Base-by-base conservation (phyloP, 1,284 basidiomycete genomes). In the Cryptococcus sp. region DNA sequence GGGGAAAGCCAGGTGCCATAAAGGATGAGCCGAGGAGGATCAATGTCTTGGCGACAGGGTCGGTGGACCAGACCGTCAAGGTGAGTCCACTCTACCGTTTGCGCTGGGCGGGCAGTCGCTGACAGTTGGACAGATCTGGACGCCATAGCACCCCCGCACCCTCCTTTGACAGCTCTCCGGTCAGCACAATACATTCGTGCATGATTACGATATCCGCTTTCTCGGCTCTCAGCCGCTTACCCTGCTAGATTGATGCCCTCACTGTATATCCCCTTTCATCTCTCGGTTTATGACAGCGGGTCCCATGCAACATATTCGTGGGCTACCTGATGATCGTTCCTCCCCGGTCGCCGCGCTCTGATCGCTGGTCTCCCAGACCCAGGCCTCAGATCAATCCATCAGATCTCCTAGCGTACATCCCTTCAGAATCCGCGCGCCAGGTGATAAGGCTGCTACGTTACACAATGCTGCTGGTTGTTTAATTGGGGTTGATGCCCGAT, bases 1-100 rank as follows among this genome's bases (percentile, higher is more conserved):
- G 61, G 52, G 55, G 65, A 44, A 57, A 59, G 21, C 57, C 45
- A 72, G 78, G 50, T 51, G 33, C 47, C 37, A 54, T 42, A 47
- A 39, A 46, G 53, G 45, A 54, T n/a, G 50, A 52, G 36, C 50
- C 50, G 24, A 52, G 50, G 23, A 52, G 40, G 33, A 52, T 44
- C 24, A 52, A 52, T 23, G 38, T 52, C 16, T 28, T 42, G 38
- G 50, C 89, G 36, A 88, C 88, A 9, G 89, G 87, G 5, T 86
- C 86, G 47, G 86, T 89, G 21, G 89, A 91, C 73, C 85, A 89
- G 76, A 78, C 76, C 16, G 69, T 80, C 63, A 80, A 78, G 67
- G 75, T 80, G 63, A 60, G 73, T 61, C 42, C 13, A 37, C 35
- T 12, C 21, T 20, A 44, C 40, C 28, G 20, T 51, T 45, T 21